Percentiles rank a stretch among this genome's conserved stretches.
Evolutionary conservation across 306 rosid genomes (phyloP).

Genomic region (Lagenaria siceraria): DNA sequence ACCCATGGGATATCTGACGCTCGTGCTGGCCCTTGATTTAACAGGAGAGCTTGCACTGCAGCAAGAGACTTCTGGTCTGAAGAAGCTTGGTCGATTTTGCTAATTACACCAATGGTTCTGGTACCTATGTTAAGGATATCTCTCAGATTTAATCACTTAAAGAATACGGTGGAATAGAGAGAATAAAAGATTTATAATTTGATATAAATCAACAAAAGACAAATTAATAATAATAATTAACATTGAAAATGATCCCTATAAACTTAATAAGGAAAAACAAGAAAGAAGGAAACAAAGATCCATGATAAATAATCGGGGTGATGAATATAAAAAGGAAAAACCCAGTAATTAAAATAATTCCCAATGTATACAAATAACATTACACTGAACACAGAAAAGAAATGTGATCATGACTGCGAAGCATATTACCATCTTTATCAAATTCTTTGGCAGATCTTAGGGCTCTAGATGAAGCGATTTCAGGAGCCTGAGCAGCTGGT

Average conservation of each 20-base stretch:
- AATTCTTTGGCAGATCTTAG: slow-evolving; percentile 73
- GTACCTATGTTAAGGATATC: slow-evolving; percentile 43
- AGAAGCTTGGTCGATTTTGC: slow-evolving; percentile 95
- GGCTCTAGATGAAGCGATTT: slow-evolving; percentile 78
- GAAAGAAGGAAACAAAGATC: neutral
- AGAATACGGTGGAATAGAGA: neutral
- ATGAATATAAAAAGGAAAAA: neutral
- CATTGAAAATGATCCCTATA: neutral
- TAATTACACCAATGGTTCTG: slow-evolving; percentile 78
- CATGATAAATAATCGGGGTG: neutral
- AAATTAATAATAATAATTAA: neutral
- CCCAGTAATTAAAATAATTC: neutral
- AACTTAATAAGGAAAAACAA: neutral
- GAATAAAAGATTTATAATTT: neutral
- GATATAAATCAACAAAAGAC: neutral
- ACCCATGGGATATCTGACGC: slow-evolving; percentile 87
- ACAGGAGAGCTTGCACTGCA: slow-evolving; percentile 87
- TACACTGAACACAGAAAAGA: neutral
- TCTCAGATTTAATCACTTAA: slow-evolving; percentile 10
- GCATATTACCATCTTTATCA: slow-evolving; percentile 64
- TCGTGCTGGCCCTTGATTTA: slow-evolving; percentile 82
- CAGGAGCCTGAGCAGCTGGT: slow-evolving; percentile 92
- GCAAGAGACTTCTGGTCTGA: slow-evolving; percentile 78
- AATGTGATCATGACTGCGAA: neutral
- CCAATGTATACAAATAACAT: neutral